These are phyloP conservation scores for Podospora bellae-mahoneyi DNA, from an alignment of 495 filamentous ascomycete species.

Conservation along the genomic window DNA sequence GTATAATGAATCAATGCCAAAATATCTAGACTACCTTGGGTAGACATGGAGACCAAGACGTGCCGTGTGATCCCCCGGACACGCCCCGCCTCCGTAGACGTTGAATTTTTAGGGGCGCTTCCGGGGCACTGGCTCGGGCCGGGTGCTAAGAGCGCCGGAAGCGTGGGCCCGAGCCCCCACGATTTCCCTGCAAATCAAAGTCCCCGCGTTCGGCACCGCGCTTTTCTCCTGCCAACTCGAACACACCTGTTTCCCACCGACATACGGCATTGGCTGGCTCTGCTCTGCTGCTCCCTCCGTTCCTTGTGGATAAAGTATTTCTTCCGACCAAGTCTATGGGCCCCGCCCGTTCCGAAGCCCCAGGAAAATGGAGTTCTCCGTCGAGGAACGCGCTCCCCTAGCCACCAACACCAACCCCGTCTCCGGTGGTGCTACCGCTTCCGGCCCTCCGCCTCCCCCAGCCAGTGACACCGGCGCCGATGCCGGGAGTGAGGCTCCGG, in stretches of 20 bases:
- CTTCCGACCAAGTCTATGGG: background rate
- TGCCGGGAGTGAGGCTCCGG: constrained; percentile 30
- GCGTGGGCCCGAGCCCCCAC: background rate
- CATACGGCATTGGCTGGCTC: background rate
- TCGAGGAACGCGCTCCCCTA: background rate
- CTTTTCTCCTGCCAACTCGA: constrained; percentile 10
- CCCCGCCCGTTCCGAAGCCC: background rate
- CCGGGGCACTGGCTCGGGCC: constrained; percentile 2
- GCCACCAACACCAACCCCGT: constrained; percentile 11
- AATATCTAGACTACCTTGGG: too few species aligned
- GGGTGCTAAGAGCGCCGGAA: constrained; percentile 1
- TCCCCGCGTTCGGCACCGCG: constrained; percentile 7
- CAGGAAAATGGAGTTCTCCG: constrained; percentile 8
- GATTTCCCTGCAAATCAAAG: background rate
- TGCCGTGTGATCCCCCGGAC: background rate
- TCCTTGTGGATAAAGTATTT: constrained; percentile 2
- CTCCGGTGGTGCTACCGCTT: constrained; percentile 5
- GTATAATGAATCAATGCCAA: too few species aligned
- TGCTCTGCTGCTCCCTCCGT: background rate
- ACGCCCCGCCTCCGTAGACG: background rate
- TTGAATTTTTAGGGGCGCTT: background rate
- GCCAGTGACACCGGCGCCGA: constrained; percentile 29
- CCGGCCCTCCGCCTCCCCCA: constrained; percentile 14
- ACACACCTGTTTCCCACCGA: background rate
- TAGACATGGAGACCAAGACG: too few species aligned